Evolutionary conservation across 163 green algal genomes (phyloP).

Genomic region (Coccomyxa subellipsoidea): DNA sequence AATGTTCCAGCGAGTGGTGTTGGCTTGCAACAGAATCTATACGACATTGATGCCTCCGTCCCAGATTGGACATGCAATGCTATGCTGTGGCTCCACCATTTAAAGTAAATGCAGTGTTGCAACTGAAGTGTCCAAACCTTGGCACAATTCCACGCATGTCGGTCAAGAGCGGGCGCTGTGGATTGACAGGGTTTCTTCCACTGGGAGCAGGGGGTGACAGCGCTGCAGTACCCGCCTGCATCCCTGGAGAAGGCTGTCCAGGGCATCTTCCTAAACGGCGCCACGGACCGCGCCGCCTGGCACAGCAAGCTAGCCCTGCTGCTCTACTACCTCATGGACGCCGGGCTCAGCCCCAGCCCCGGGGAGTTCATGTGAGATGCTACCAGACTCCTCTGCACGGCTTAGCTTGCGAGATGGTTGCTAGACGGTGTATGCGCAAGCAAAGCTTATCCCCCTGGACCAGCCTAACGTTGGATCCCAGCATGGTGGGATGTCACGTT

Average conservation of each 20-base stretch:
- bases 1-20: no score
- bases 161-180: background rate
- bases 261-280: constrained; percentile 41
- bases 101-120: no score
- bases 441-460: no score
- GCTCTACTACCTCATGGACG: constrained; percentile 48
- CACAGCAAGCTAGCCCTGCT: constrained; percentile 44
- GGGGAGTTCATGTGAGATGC: constrained; percentile 10
- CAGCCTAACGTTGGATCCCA: no score
- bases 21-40: no score
- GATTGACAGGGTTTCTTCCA: background rate
- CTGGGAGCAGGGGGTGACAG: background rate
- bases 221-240: background rate
- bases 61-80: background rate
- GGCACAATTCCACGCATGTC: background rate
- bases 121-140: no score
- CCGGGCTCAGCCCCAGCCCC: background rate
- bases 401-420: no score
- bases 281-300: constrained; percentile 13
- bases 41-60: background rate
- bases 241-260: constrained; percentile 5
- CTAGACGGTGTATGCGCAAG: no score
- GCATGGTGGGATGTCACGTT: no score
- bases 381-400: no score
- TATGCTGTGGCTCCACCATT: background rate